Evolutionary conservation across 75 land plant genomes (phyloP).

Genomic region (Gnetum montanum): DNA sequence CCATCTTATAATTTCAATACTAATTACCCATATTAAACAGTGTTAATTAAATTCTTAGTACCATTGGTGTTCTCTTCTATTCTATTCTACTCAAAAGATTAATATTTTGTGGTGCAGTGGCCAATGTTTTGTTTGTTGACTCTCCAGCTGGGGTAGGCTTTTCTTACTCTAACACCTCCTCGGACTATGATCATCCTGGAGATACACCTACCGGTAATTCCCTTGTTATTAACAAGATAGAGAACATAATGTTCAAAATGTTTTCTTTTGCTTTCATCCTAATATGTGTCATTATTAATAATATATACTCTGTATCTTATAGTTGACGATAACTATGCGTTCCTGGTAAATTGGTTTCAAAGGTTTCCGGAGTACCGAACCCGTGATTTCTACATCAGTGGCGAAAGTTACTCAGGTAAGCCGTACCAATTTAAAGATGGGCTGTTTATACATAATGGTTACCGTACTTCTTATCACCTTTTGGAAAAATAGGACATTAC

Average conservation of each 20-base stretch:
- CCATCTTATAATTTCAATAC: neutral
- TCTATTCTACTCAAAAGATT: too few species aligned
- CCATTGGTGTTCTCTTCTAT: too few species aligned
- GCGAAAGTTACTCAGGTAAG: slow-evolving; percentile 88
- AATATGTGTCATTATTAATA: neutral
- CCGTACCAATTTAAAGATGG: too few species aligned
- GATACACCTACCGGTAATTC: slow-evolving; percentile 69
- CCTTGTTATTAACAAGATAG: too few species aligned
- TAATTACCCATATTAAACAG: neutral
- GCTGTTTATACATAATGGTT: too few species aligned
- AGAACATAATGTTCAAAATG: neutral
- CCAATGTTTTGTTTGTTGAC: slow-evolving; percentile 87
- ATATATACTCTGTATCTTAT: neutral
- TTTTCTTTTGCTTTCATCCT: too few species aligned
- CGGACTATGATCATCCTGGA: slow-evolving; percentile 36
- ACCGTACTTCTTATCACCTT: too few species aligned
- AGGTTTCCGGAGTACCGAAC: slow-evolving; percentile 58
- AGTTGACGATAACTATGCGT: slow-evolving; percentile 60
- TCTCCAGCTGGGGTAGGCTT: slow-evolving; percentile 93
- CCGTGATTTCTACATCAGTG: slow-evolving; percentile 66
- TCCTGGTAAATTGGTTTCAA: slow-evolving; percentile 58
- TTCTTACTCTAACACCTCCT: slow-evolving; percentile 68
- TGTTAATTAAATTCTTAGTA: neutral
- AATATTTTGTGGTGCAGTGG: too few species aligned
- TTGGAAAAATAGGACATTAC: slow-evolving; percentile 65